phyloP scores from a whole-genome alignment of 345 rosid genomes.

The Ceriops tagal region DNA sequence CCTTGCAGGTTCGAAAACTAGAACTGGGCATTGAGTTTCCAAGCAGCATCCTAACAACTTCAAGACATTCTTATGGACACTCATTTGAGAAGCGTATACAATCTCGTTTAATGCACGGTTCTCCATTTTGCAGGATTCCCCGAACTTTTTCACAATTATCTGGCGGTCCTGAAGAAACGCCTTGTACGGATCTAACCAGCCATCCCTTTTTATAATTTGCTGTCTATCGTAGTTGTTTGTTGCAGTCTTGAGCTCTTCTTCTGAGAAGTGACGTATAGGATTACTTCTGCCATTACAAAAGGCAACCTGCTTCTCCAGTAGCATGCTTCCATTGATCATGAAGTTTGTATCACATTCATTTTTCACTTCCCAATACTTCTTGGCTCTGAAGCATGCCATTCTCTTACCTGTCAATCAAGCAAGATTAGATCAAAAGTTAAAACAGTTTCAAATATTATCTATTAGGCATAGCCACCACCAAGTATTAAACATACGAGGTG shows the following conservation, averaged over 20 bases:
- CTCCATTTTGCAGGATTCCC: not conserved
- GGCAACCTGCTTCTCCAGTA: conserved; percentile 16
- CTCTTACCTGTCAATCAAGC: not conserved
- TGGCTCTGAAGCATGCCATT: not conserved
- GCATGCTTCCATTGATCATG: conserved; percentile 17
- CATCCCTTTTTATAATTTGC: not conserved
- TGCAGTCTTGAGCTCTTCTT: conserved; percentile 14
- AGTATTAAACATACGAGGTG: too few species aligned
- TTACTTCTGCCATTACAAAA: conserved; percentile 16
- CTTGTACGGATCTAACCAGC: not conserved
- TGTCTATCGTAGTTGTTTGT: not conserved
- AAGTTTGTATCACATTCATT: not conserved
- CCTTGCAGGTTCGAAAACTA: conserved; percentile 17
- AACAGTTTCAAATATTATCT: not conserved
- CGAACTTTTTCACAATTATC: conserved; percentile 12
- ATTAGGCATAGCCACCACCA: too few species aligned
- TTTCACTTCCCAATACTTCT: not conserved
- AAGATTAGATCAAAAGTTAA: not conserved
- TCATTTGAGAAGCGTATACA: conserved; percentile 13
- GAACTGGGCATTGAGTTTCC: conserved; percentile 12
- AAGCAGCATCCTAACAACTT: conserved; percentile 34
- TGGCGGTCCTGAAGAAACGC: conserved; percentile 14
- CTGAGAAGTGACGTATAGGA: conserved; percentile 15
- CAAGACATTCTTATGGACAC: conserved; percentile 14
- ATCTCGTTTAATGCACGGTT: conserved; percentile 3